Percentiles rank a stretch among this genome's conserved stretches.
These are phyloP conservation scores for Kwoniella newhampshirensis DNA, from an alignment of 768 basidiomycete genomes.

Conservation along the genomic window DNA sequence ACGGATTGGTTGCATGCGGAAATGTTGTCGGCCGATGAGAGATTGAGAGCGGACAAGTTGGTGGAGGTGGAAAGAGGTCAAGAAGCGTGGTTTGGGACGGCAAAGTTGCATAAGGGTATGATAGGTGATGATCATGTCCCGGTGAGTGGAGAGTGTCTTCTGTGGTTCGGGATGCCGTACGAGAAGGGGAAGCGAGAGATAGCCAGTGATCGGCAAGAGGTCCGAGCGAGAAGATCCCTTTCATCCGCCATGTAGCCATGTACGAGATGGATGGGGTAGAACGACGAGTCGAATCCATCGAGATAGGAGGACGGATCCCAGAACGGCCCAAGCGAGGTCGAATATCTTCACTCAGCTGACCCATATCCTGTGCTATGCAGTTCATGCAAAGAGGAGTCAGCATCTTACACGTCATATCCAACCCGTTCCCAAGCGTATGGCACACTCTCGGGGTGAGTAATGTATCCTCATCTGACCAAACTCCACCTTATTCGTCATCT, in stretches of 20 bases:
- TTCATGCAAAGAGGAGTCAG: constrained; percentile 81
- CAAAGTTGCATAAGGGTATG: constrained; percentile 45
- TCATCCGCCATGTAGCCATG: too few species aligned
- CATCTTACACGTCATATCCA: constrained; percentile 82
- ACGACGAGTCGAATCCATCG: too few species aligned
- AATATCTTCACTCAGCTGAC: too few species aligned
- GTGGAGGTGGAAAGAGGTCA: constrained; percentile 54
- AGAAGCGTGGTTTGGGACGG: constrained; percentile 37
- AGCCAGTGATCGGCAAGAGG: not conserved
- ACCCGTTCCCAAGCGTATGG: constrained; percentile 88
- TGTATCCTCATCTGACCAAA: not conserved
- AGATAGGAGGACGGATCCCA: too few species aligned
- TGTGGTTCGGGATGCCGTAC: not conserved
- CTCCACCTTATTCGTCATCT: too few species aligned
- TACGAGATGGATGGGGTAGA: too few species aligned
- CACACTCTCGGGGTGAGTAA: constrained; percentile 68
- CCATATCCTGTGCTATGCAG: constrained; percentile 7
- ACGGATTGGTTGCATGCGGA: constrained; percentile 92
- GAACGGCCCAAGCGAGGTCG: too few species aligned
- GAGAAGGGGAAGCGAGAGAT: too few species aligned
- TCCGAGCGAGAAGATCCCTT: too few species aligned
- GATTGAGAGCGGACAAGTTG: constrained; percentile 66
- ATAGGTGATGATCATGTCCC: constrained; percentile 94
- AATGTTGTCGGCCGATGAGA: constrained; percentile 68
- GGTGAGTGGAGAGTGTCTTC: constrained; percentile 30